Evolutionary conservation across 371 early-diverging fungal genomes (phyloP).

Genomic region (Catenaria anguillulae): DNA sequence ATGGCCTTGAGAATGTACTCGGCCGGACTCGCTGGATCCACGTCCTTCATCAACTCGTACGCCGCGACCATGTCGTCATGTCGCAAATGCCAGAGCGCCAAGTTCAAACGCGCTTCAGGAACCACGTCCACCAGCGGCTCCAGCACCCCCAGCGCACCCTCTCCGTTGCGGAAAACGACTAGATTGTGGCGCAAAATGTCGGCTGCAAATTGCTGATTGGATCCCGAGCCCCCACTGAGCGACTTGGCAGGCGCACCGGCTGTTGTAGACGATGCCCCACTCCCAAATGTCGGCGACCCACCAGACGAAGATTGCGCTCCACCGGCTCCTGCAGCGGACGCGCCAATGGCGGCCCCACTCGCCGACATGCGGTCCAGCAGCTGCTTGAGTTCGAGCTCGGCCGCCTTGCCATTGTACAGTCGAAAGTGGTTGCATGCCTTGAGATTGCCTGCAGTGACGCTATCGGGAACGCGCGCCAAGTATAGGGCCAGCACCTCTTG

Average conservation of each 20-base stretch:
- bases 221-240: not conserved
- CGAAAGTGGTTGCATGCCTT: slow-evolving; percentile 41
- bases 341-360: not conserved
- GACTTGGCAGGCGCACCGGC: too few species aligned
- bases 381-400: slow-evolving; percentile 29
- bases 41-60: slow-evolving; percentile 34
- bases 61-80: slow-evolving; percentile 32
- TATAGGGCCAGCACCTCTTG: slow-evolving; percentile 37
- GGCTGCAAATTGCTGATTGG: not conserved
- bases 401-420: slow-evolving; percentile 38
- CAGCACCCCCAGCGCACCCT: slow-evolving; percentile 32
- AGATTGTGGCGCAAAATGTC: slow-evolving; percentile 12
- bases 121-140: slow-evolving; percentile 32
- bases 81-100: slow-evolving; percentile 33
- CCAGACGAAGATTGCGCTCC: not conserved
- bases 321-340: not conserved
- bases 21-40: slow-evolving; percentile 35
- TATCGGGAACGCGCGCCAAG: slow-evolving; percentile 31
- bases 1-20: slow-evolving; percentile 33
- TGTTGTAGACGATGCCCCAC: not conserved
- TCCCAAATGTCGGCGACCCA: not conserved
- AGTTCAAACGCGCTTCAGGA: slow-evolving; percentile 37
- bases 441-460: slow-evolving; percentile 30
- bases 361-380: not conserved
- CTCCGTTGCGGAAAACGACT: slow-evolving; percentile 35